Conservation (phyloP, 805 yeast species). For the Metschnikowia hibisci region DNA sequence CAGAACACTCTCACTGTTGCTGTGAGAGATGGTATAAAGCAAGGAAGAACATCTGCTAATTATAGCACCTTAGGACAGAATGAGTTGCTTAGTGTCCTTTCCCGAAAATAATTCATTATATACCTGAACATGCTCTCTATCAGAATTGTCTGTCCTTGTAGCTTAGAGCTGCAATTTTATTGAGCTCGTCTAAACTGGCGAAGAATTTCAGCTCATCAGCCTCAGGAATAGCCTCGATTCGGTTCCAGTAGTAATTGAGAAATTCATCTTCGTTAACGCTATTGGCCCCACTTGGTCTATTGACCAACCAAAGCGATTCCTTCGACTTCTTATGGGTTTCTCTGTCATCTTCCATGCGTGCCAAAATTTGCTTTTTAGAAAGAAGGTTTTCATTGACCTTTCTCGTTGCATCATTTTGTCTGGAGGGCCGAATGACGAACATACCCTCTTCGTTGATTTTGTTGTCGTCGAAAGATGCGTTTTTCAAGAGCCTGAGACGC, state of each 20-base stretch:
- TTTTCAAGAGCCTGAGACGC: slow-evolving; percentile 37
- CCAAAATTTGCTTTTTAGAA: slow-evolving; percentile 53
- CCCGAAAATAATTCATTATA: slow-evolving; percentile 10
- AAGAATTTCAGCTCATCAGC: slow-evolving; percentile 42
- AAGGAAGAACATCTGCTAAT: slow-evolving; percentile 53
- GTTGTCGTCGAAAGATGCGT: slow-evolving; percentile 19
- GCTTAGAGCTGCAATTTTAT: slow-evolving; percentile 50
- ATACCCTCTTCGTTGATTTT: slow-evolving; percentile 20
- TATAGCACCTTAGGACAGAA: slow-evolving; percentile 67
- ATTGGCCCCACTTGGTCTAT: slow-evolving; percentile 37
- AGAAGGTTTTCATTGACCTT: slow-evolving; percentile 22
- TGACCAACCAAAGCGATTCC: slow-evolving; percentile 74
- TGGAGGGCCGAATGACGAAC: slow-evolving; percentile 22
- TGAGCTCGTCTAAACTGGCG: slow-evolving; percentile 51
- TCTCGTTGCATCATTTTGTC: slow-evolving; percentile 23
- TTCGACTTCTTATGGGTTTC: slow-evolving; percentile 84
- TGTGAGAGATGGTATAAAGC: slow-evolving; percentile 38
- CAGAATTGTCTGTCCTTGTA: slow-evolving; percentile 44
- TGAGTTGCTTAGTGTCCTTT: slow-evolving; percentile 55
- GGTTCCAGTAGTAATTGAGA: slow-evolving; percentile 46
- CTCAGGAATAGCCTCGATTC: slow-evolving; percentile 41
- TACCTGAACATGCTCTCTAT: neutral
- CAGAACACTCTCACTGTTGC: slow-evolving; percentile 57
- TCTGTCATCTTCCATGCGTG: slow-evolving; percentile 88
- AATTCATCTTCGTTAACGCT: slow-evolving; percentile 37